These are phyloP conservation scores for Starmera amethionina DNA, from an alignment of 805 yeast species.

Conservation along the genomic window DNA sequence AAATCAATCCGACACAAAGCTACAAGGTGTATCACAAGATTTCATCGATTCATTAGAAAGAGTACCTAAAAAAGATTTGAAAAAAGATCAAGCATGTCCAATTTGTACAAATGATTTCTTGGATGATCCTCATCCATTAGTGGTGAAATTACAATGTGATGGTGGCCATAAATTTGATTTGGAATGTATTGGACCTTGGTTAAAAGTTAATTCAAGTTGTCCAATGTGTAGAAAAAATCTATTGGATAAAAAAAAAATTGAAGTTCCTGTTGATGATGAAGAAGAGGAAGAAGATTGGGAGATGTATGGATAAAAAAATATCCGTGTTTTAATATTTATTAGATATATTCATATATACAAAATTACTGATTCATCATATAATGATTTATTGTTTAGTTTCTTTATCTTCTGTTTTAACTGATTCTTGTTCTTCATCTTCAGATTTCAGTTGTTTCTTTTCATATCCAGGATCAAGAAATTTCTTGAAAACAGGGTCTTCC, in stretches of 20 bases:
- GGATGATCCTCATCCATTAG: conserved; percentile 69
- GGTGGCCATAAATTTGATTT: conserved; percentile 68
- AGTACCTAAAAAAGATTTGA: conserved; percentile 35
- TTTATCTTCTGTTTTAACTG: neutral
- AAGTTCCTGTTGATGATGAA: conserved; percentile 15
- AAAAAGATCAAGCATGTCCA: conserved; percentile 58
- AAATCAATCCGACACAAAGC: conserved; percentile 16
- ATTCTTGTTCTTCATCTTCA: conserved; percentile 4
- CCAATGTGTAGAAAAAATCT: conserved; percentile 82
- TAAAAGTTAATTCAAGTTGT: conserved; percentile 62
- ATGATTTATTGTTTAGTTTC: neutral
- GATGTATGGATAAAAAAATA: conserved; percentile 49
- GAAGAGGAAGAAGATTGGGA: conserved; percentile 62
- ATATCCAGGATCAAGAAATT: conserved; percentile 23
- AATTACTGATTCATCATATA: neutral
- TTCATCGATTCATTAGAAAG: conserved; percentile 74
- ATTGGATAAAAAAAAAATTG: conserved; percentile 34
- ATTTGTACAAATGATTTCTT: conserved; percentile 70
- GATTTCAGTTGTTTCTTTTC: neutral
- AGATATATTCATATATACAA: neutral
- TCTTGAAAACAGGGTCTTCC: conserved; percentile 60
- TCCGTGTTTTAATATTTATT: neutral
- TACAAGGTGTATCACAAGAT: conserved; percentile 52
- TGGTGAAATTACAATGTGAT: conserved; percentile 64
- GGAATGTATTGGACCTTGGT: conserved; percentile 90